Evolutionary conservation across 805 yeast genomes (phyloP).

Genomic region (Brettanomyces naardenensis): DNA sequence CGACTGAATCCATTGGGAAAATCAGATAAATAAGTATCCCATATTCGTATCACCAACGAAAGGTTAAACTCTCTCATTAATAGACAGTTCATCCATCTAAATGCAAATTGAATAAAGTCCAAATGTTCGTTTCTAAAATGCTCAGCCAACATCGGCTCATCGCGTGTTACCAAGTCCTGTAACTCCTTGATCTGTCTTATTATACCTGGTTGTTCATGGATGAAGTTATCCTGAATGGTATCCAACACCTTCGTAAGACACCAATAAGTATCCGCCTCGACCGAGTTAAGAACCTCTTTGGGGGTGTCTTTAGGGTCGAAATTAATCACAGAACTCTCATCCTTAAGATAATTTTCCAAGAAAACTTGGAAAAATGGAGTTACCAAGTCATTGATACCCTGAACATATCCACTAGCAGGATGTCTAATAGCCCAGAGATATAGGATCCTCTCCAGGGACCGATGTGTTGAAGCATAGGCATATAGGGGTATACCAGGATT

Average conservation of each 20-base stretch:
- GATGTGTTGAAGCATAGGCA: conserved; percentile 60
- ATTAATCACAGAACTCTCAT: conserved; percentile 39
- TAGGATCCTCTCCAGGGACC: conserved; percentile 69
- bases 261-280: conserved; percentile 98
- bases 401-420: conserved; percentile 97
- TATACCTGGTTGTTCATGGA: conserved; percentile 97
- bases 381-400: conserved; percentile 89
- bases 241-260: conserved; percentile 85
- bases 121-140: conserved; percentile 78
- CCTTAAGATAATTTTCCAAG: conserved; percentile 52
- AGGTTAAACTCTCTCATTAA: conserved; percentile 89
- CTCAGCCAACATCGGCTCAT: conserved; percentile 62
- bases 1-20: conserved; percentile 74
- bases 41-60: conserved; percentile 78
- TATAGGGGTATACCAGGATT: conserved; percentile 79
- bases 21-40: conserved; percentile 90
- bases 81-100: conserved; percentile 98
- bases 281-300: conserved; percentile 48
- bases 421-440: conserved; percentile 95
- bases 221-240: conserved; percentile 93
- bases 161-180: conserved; percentile 67
- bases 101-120: conserved; percentile 93
- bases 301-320: conserved; percentile 60
- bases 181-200: conserved; percentile 82
- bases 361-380: conserved; percentile 92